Evolutionary conservation across 331 rosid genomes (phyloP), one percentile per base, ranked within the genome.

Genomic region (Dryas integrifolia): DNA sequence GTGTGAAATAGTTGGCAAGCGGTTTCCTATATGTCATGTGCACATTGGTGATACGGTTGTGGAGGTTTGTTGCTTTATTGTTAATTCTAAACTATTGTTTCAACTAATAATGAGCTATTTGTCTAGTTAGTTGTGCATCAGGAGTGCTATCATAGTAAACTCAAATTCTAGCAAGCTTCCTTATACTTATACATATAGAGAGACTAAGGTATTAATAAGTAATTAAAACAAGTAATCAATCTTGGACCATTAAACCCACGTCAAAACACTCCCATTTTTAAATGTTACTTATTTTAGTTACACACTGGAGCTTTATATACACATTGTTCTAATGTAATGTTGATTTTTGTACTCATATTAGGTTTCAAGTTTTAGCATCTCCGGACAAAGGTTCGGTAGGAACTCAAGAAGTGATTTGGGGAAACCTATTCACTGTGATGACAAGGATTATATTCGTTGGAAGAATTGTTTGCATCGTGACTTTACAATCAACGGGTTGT

Each of bases 11-110:
- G 89, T 91, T 73, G 98, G 98, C 47, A 89, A 73, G 80, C 77
- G 92, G 70, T 93, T 91, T 79, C 98, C 98, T 41, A 93, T 91
- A 81, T 93, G 98, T 73, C 98, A 87, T 63, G 96, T 93, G 74
- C 97, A 87, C 62, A 18, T 93, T 62, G 86, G 85, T 58, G 89
- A 82, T 80, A 76, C 65, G 45, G 67, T 91, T 76, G 82, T 91
- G 69, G 98, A 93, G 97, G 97, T 91, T 52, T 39, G 90, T 78
- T 47, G 44, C 58, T 82, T 47, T 58, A 40, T 6, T 47, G 46
- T 55, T 55, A 3, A 21, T 49, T 61, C 56, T 9, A 62, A 49
- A 7, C 3, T 52, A 21, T 12, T 47, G 8, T 72, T 13, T 18
- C 5, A 9, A 63, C 15, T 43, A 69, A 40, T 69, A 41, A n/a